A percentile compares a stretch with the other conserved stretches of the same genome.
phyloP scores from a whole-genome alignment of 2,329 filamentous ascomycete species.

The Aspergillus tamarii region DNA sequence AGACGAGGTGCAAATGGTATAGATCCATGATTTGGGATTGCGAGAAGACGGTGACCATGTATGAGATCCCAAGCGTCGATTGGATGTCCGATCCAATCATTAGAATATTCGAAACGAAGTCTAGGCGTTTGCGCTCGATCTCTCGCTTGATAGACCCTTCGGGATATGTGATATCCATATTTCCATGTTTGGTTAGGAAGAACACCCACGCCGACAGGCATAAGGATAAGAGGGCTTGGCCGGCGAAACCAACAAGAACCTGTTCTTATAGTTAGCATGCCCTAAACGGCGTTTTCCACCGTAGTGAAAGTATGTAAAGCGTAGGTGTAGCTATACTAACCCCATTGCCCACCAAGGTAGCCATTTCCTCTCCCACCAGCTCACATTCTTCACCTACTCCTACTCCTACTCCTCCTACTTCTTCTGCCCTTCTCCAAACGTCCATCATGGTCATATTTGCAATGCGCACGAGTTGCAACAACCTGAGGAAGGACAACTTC shows the following conservation, averaged over 20 bases:
- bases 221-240: neutral
- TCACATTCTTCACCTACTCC: neutral
- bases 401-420: too few species aligned
- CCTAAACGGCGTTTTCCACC: too few species aligned
- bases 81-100: neutral
- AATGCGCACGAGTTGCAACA: neutral
- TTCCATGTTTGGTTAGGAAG: neutral
- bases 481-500: neutral
- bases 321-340: neutral
- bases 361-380: neutral
- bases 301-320: too few species aligned
- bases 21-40: neutral
- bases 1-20: neutral
- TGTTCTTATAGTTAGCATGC: neutral
- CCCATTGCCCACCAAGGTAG: neutral
- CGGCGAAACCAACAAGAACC: neutral
- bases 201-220: neutral
- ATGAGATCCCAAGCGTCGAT: neutral
- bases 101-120: neutral
- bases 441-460: neutral
- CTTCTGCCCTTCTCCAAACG: too few species aligned
- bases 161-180: neutral
- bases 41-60: neutral
- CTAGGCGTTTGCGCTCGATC: neutral
- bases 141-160: neutral